Percentiles rank a stretch among this genome's conserved stretches.
Evolutionary conservation across 2,329 filamentous ascomycete species (phyloP).

Genomic region (Beauveria sp.): DNA sequence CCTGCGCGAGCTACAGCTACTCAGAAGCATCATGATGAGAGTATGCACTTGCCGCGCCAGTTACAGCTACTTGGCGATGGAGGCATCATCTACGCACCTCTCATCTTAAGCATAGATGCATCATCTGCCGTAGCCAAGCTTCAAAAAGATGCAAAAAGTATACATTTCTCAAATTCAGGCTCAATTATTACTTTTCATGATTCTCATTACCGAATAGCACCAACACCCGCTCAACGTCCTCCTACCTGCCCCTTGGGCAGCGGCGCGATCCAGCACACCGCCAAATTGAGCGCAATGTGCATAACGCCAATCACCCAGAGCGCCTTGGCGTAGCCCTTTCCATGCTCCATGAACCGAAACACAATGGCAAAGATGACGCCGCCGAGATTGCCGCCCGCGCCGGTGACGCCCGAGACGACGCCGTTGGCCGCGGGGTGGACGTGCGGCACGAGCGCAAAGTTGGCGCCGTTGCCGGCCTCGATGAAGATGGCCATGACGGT

Average conservation of each 20-base stretch:
- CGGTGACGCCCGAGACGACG: conserved; percentile 66
- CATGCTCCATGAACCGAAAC: conserved; percentile 66
- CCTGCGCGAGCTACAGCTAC: neutral
- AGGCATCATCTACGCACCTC: neutral
- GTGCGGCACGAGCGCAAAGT: conserved; percentile 81
- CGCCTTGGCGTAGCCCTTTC: conserved; percentile 57
- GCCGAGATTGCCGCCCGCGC: conserved; percentile 75
- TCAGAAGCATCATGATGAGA: neutral
- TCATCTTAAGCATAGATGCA: conserved; percentile 9
- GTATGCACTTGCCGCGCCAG: neutral
- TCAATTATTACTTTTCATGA: neutral
- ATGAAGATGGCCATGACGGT: conserved; percentile 74
- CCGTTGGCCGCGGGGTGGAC: conserved; percentile 80
- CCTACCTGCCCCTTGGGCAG: conserved; percentile 41
- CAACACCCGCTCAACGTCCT: conserved; percentile 7
- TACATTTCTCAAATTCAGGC: neutral
- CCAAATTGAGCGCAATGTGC: conserved; percentile 60
- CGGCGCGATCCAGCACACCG: conserved; percentile 48
- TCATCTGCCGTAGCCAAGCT: neutral
- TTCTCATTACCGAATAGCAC: conserved; percentile 11
- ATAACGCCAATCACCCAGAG: conserved; percentile 81
- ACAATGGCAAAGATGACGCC: conserved; percentile 74
- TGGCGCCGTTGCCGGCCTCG: conserved; percentile 78
- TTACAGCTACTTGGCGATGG: neutral
- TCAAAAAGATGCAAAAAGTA: too few species aligned